A percentile compares a stretch with the other conserved stretches of the same genome.
phyloP scores from a whole-genome alignment of 1,284 basidiomycete species.

The Malassezia obtusa region DNA sequence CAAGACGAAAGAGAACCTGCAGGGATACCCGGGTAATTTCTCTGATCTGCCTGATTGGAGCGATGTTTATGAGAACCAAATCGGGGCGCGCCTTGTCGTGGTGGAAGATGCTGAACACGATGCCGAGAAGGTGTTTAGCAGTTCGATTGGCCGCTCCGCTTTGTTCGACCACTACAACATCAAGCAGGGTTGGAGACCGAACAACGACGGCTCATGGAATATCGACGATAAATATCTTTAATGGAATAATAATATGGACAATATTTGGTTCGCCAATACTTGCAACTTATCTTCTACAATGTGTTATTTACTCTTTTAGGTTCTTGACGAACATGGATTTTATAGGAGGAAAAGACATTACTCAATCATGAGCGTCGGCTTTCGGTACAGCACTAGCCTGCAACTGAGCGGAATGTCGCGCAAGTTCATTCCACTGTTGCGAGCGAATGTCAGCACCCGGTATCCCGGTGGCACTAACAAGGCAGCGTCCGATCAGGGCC shows the following conservation, averaged over 20 bases:
- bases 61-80: constrained; percentile 13
- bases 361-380: no score
- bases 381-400: no score
- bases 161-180: constrained; percentile 21
- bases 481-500: constrained; percentile 60
- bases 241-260: background rate
- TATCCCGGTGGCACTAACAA: background rate
- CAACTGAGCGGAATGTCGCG: no score
- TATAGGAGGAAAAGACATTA: no score
- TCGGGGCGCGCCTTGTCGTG: constrained; percentile 30
- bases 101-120: constrained; percentile 34
- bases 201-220: background rate
- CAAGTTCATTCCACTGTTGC: background rate
- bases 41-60: constrained; percentile 36
- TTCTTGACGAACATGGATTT: no score
- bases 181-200: background rate
- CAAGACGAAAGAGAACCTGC: constrained; percentile 27
- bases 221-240: background rate
- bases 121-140: constrained; percentile 34
- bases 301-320: no score
- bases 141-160: constrained; percentile 30
- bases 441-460: background rate
- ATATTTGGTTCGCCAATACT: background rate
- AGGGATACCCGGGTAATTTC: constrained; percentile 30
- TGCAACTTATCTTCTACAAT: no score